phyloP scores from a whole-genome alignment of 768 basidiomycete genomes.

The Leccinum aurantiacum region DNA sequence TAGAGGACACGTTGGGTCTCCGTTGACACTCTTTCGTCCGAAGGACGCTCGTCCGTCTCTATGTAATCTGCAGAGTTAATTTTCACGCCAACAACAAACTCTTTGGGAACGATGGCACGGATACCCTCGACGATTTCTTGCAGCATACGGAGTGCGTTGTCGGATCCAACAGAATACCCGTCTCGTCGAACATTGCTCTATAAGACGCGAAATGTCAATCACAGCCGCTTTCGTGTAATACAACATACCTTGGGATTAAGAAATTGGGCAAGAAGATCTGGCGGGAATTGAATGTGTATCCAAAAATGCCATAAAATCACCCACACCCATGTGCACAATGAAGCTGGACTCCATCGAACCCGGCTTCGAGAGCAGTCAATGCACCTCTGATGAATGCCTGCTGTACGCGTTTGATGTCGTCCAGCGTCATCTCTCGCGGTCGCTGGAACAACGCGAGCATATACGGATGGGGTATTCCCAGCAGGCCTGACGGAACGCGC shows the following conservation, averaged over 20 bases:
- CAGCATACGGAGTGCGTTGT: conserved; percentile 56
- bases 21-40: conserved; percentile 33
- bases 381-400: conserved; percentile 69
- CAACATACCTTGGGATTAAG: conserved; percentile 62
- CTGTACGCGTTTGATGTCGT: conserved; percentile 63
- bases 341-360: conserved; percentile 85
- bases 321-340: conserved; percentile 86
- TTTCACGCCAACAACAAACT: conserved; percentile 79
- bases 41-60: conserved; percentile 26
- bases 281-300: neutral
- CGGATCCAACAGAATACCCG: conserved; percentile 46
- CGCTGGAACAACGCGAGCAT: conserved; percentile 57
- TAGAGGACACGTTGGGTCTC: conserved; percentile 46
- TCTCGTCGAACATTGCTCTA: conserved; percentile 60
- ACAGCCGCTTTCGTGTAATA: conserved; percentile 17
- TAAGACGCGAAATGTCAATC: neutral
- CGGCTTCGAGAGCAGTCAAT: conserved; percentile 56
- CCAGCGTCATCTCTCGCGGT: conserved; percentile 55
- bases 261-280: conserved; percentile 80
- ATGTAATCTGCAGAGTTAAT: conserved; percentile 79
- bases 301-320: conserved; percentile 29
- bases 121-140: conserved; percentile 55
- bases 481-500: conserved; percentile 5
- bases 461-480: conserved; percentile 21
- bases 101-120: conserved; percentile 47